Percentiles rank a stretch among this genome's conserved stretches.
Conservation (phyloP, 1,284 basidiomycete species). For the Stygiomarasmius scandens region DNA sequence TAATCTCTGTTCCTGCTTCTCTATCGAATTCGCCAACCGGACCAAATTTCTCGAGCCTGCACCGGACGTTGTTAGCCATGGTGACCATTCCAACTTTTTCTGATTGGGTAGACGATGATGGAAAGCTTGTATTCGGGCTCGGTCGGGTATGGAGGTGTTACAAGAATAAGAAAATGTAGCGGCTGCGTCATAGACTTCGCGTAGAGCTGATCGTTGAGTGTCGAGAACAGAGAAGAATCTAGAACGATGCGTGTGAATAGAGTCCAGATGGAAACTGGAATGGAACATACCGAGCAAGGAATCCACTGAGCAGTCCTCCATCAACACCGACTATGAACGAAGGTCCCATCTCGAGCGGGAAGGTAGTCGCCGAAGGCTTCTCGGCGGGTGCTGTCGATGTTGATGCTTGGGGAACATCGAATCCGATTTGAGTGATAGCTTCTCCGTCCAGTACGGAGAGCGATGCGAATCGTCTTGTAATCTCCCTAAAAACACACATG, state of each 20-base stretch:
- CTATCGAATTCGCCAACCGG: constrained; percentile 60
- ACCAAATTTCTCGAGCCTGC: constrained; percentile 79
- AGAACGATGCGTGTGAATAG: constrained; percentile 14
- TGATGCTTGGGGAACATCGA: constrained; percentile 61
- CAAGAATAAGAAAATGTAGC: constrained; percentile 89
- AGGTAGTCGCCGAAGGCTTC: constrained; percentile 59
- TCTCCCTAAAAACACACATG: constrained; percentile 51
- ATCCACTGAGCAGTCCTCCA: constrained; percentile 67
- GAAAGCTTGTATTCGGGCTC: constrained; percentile 67
- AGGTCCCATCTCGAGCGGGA: constrained; percentile 72
- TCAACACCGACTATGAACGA: constrained; percentile 81
- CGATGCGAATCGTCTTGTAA: constrained; percentile 69
- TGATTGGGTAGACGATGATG: constrained; percentile 78
- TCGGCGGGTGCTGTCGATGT: constrained; percentile 39
- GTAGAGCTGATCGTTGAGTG: constrained; percentile 66
- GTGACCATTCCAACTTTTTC: constrained; percentile 73
- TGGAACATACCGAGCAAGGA: constrained; percentile 69
- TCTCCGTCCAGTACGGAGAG: constrained; percentile 77
- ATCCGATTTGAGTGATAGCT: constrained; percentile 72
- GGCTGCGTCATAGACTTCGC: constrained; percentile 78
- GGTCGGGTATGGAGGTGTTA: constrained; percentile 80
- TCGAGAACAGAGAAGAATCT: constrained; percentile 91
- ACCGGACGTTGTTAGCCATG: constrained; percentile 60
- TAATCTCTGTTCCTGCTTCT: constrained; percentile 69
- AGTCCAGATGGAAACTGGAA: constrained; percentile 8